Percentiles rank a stretch among this genome's conserved stretches.
Evolutionary conservation across 1,139 yeast species (phyloP).

Genomic region (Saccharomycopsis hybrid): DNA sequence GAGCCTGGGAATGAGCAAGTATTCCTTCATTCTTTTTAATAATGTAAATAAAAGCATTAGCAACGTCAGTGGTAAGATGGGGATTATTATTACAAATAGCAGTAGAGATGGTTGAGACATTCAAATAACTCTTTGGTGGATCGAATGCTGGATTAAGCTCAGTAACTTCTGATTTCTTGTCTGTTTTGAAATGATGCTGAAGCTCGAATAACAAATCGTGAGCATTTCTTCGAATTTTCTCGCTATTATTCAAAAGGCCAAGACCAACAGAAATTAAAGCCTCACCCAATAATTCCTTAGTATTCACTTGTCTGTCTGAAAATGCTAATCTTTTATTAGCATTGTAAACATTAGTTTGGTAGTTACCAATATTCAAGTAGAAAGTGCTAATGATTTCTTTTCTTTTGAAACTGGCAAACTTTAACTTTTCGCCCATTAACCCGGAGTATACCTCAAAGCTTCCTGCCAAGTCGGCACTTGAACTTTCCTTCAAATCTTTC

Average conservation of each 20-base stretch:
- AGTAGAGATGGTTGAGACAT: constrained; percentile 1
- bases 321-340: background rate
- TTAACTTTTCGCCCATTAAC: constrained; percentile 3
- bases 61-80: constrained; percentile 5
- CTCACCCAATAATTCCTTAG: constrained; percentile 15
- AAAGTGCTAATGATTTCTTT: constrained; percentile 13
- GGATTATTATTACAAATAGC: constrained; percentile 2
- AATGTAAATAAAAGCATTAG: constrained; percentile 10
- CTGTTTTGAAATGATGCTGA: no score
- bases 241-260: constrained; percentile 14
- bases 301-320: background rate
- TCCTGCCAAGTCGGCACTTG: background rate
- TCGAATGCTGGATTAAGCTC: constrained; percentile 7
- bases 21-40: background rate
- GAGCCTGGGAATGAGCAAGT: background rate
- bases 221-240: constrained; percentile 13
- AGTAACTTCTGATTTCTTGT: no score
- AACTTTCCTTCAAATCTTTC: constrained; percentile 13
- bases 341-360: constrained; percentile 10
- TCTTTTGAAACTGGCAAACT: constrained; percentile 6
- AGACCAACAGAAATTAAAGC: constrained; percentile 17
- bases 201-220: constrained; percentile 8
- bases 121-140: constrained; percentile 13
- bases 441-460: constrained; percentile 9
- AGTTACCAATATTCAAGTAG: constrained; percentile 10